Base-by-base conservation (phyloP, 2,329 filamentous ascomycete species). In the Dactylellina drechsleri region DNA sequence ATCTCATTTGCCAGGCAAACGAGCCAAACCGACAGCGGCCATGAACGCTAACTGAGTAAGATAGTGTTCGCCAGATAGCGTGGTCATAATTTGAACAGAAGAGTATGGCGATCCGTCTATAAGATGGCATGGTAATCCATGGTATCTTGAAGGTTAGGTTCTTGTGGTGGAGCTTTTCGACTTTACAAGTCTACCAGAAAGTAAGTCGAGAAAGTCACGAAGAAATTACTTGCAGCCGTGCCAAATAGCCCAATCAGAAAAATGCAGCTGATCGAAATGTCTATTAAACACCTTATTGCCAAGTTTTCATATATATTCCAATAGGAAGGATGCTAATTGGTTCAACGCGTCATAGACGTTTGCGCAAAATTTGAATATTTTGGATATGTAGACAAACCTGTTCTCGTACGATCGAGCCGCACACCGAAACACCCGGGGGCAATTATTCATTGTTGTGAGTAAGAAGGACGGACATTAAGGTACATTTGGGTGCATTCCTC, bases 1-100 rank as follows among this genome's bases (percentile, higher is more conserved):
- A 28, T 53, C 16, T 61, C 12, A 72, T 72, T 72, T 45, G 67
- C 50, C 13, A 8, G 41, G 20, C 50, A 50, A 40, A 36, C 50
- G 57, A 62, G 58, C 41, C 16, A 45, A 28, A 20, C 15, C 8
- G 20, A 41, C 36, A 53, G 16, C 13, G 26, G 12, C 15, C 16
- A 18, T 8, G 31, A 20, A 57, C 53, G 13, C 52, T 54, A 36
- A 15, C 16, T 36, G 13, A 52, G 15, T 36, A 47, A 13, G 13
- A 15, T 47, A 47, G 16, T 18, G 43, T n/a, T 5, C 5, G 15
- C 43, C 13, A 4, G 20, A 54, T 54, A 54, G 18, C 52, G 52
- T 54, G 52, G 47, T 52, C 47, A 52, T 52, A 4, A 20, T 52
- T 52, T 18, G 43, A 45, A 10, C n/a, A n/a, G 16, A 36, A 36